Conservation (phyloP, 352 stramenopile species). For the Phytophthora hybrid region DNA sequence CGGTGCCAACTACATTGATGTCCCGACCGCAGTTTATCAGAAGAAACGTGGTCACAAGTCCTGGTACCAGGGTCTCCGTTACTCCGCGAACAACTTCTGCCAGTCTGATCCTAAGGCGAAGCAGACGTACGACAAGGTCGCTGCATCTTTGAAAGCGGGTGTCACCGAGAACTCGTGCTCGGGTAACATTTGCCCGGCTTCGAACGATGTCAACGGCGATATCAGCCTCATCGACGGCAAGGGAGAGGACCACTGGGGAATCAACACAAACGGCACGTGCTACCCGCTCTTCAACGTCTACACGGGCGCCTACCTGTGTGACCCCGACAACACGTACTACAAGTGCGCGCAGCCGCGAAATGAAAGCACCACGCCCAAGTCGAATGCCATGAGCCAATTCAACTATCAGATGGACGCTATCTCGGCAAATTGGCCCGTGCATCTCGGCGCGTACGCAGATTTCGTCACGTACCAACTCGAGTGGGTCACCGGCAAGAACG, state of each 20-base stretch:
- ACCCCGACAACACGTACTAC: conserved; percentile 54
- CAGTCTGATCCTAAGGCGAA: conserved; percentile 19
- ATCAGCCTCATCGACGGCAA: conserved; percentile 32
- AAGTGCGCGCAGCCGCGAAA: conserved; percentile 50
- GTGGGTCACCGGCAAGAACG: conserved; percentile 72
- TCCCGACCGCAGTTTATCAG: conserved; percentile 38
- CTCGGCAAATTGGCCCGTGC: conserved; percentile 74
- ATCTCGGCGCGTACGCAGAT: conserved; percentile 59
- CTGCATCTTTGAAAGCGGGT: conserved; percentile 32
- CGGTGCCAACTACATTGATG: conserved; percentile 47
- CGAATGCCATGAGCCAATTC: conserved; percentile 66
- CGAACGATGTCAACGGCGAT: conserved; percentile 47
- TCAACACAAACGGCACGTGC: conserved; percentile 64
- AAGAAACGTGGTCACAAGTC: conserved; percentile 42
- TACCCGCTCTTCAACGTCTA: conserved; percentile 68
- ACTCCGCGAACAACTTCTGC: conserved; percentile 49
- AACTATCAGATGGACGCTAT: conserved; percentile 86
- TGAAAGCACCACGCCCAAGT: conserved; percentile 33
- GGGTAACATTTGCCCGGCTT: conserved; percentile 37
- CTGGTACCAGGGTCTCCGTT: conserved; percentile 56
- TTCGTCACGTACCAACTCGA: conserved; percentile 76
- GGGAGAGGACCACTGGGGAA: conserved; percentile 39
- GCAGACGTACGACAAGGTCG: conserved; percentile 32
- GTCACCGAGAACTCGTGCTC: conserved; percentile 46
- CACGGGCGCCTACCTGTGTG: conserved; percentile 63